A percentile compares a stretch with the other conserved stretches of the same genome.
Evolutionary conservation across 768 basidiomycete genomes (phyloP).

Genomic region (Fomitopsis pulvina): DNA sequence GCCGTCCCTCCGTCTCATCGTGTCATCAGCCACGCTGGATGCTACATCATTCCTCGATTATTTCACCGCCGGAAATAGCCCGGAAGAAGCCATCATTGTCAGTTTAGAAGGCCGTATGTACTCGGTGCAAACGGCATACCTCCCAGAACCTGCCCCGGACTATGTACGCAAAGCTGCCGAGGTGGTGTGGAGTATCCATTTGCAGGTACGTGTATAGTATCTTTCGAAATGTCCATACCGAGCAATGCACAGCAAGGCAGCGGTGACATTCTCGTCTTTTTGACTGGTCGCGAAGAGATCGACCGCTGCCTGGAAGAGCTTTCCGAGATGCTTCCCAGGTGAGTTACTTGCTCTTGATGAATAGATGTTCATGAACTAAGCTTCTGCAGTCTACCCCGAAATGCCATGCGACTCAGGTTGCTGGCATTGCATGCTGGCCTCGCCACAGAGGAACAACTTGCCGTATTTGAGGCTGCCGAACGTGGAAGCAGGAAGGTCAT

Average conservation of each 20-base stretch:
- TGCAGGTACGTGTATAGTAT: slow-evolving; percentile 44
- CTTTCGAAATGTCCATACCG: background rate
- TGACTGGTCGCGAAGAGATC: slow-evolving; percentile 96
- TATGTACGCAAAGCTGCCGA: slow-evolving; percentile 81
- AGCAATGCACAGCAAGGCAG: slow-evolving; percentile 49
- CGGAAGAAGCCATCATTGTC: slow-evolving; percentile 74
- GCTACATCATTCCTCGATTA: slow-evolving; percentile 85
- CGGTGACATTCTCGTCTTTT: slow-evolving; percentile 90
- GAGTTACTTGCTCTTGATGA: slow-evolving; percentile 13
- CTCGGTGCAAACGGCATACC: slow-evolving; percentile 90
- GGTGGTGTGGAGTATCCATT: slow-evolving; percentile 75
- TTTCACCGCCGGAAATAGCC: slow-evolving; percentile 61
- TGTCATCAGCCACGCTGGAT: slow-evolving; percentile 96
- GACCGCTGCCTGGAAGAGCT: slow-evolving; percentile 80
- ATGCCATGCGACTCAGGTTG: slow-evolving; percentile 50
- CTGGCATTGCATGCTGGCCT: slow-evolving; percentile 88
- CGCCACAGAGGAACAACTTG: slow-evolving; percentile 80
- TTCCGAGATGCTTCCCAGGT: slow-evolving; percentile 74
- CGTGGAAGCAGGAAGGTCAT: slow-evolving; percentile 82
- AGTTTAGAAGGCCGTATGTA: slow-evolving; percentile 92
- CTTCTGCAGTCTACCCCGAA: slow-evolving; percentile 40
- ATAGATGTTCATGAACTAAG: background rate
- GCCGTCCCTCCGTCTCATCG: slow-evolving; percentile 81
- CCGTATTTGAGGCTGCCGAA: slow-evolving; percentile 75
- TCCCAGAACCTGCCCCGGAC: slow-evolving; percentile 69